Base-by-base conservation (phyloP, 2,329 filamentous ascomycete species). In the Fusarium dlaminii region DNA sequence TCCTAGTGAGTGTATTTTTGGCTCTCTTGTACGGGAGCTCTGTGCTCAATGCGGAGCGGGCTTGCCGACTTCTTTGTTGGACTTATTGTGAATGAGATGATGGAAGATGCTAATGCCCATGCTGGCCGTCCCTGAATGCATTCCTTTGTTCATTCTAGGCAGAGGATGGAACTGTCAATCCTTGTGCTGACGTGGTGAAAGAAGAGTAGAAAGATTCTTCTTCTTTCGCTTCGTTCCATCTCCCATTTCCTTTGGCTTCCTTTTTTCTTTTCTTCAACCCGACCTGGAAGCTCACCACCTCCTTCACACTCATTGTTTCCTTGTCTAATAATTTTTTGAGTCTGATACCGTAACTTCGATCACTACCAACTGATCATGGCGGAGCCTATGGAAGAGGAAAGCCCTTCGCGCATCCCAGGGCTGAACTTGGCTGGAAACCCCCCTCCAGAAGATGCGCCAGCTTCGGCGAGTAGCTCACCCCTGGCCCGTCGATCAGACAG, bases 1-100 rank as follows among this genome's bases (percentile, higher is more conserved):
- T 40, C 29, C 27, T 54, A 15, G 22, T 27, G 34, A 30, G 34
- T 56, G 20, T 43, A 54, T 63, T 72, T 60, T 63, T 66, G 51
- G 62, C 22, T 11, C 18, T 9, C 13, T 27, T 55, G n/a, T 56
- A 54, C 59, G 27, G 20, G 22, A 20, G 42, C 39, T 46, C 40
- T 63, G 54, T 69, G 39, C 39, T 45, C 39, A 34, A 55, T 22
- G 40, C 3, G 39, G 49, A 52, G 46, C 62, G 64, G 75, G 42
- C 32, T 69, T 15, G 24, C 66, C 63, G 42, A 30, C 45, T 32
- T 75, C 77, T 77, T 79, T 79, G 75, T 79, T 74, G 22, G 34
- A 57, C n/a, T 60, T 65, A 57, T 66, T 70, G 61, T 67, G 58
- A 66, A 24, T 52, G 58, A 43, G 45, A 52, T 45, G 37, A 51